These are phyloP conservation scores for Daldinia childiae DNA, from an alignment of 495 filamentous ascomycete species.

Conservation along the genomic window DNA sequence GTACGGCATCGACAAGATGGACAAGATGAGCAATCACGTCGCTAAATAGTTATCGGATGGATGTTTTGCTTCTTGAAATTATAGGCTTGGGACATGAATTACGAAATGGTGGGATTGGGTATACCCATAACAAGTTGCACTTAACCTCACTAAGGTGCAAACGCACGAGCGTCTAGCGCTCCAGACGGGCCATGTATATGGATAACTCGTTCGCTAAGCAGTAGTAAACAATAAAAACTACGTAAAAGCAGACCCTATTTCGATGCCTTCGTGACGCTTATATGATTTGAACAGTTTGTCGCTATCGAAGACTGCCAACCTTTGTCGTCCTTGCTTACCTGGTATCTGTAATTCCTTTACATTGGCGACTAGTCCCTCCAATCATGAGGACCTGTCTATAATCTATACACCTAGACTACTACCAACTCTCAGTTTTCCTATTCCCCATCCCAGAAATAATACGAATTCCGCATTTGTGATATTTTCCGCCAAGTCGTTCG, in stretches of 20 bases:
- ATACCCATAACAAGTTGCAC: constrained; percentile 22
- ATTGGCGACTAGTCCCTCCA: too few species aligned
- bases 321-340: too few species aligned
- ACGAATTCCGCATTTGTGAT: too few species aligned
- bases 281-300: too few species aligned
- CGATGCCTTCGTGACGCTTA: not conserved
- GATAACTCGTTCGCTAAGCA: constrained; percentile 12
- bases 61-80: not conserved
- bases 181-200: constrained; percentile 4
- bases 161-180: constrained; percentile 23
- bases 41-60: not conserved
- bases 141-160: constrained; percentile 16
- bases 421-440: too few species aligned
- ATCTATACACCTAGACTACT: too few species aligned
- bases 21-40: constrained; percentile 7
- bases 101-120: constrained; percentile 9
- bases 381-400: too few species aligned
- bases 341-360: too few species aligned
- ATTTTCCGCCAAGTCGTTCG: too few species aligned
- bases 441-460: too few species aligned
- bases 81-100: not conserved
- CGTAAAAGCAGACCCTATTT: not conserved
- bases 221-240: constrained; percentile 24
- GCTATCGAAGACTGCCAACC: too few species aligned
- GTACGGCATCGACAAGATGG: constrained; percentile 49